A percentile compares a stretch with the other conserved stretches of the same genome.
phyloP scores from a whole-genome alignment of 129 eudicot species.

The Lonicera japonica region DNA sequence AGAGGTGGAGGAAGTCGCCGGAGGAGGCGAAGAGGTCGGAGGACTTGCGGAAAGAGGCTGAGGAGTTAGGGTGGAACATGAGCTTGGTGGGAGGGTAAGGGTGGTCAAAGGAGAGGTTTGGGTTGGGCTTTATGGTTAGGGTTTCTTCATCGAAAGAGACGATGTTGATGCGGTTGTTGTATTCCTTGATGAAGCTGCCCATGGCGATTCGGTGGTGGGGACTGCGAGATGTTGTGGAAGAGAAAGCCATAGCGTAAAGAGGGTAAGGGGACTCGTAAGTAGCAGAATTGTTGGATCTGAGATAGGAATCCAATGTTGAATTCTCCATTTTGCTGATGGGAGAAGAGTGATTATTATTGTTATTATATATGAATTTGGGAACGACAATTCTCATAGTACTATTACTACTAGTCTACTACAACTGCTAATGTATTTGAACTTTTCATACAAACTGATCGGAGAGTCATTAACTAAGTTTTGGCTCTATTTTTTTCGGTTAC shows the following conservation, averaged over 20 bases:
- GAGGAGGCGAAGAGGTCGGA: conserved; percentile 36
- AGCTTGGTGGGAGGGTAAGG: conserved; percentile 63
- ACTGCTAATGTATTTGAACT: too few species aligned
- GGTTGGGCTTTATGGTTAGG: conserved; percentile 5
- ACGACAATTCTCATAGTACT: too few species aligned
- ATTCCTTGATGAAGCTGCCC: conserved; percentile 48
- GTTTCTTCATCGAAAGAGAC: conserved; percentile 33
- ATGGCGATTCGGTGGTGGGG: conserved; percentile 33
- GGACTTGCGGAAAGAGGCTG: neutral
- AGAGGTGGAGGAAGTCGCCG: conserved; percentile 50
- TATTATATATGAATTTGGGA: neutral
- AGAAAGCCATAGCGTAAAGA: conserved; percentile 48
- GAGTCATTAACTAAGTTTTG: too few species aligned
- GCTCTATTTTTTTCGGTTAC: too few species aligned
- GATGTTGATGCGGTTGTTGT: conserved; percentile 42
- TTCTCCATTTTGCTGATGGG: too few species aligned
- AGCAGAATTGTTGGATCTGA: conserved; percentile 19
- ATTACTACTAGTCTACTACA: too few species aligned
- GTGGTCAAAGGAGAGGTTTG: conserved; percentile 42
- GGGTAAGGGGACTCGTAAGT: conserved; percentile 37
- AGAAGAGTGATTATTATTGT: too few species aligned
- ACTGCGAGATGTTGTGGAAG: conserved; percentile 25
- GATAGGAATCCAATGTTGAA: conserved; percentile 25
- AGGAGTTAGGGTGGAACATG: conserved; percentile 38
- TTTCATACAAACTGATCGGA: too few species aligned